phyloP scores from a whole-genome alignment of 2,329 filamentous ascomycete species.

The Plectosphaerella sp. region DNA sequence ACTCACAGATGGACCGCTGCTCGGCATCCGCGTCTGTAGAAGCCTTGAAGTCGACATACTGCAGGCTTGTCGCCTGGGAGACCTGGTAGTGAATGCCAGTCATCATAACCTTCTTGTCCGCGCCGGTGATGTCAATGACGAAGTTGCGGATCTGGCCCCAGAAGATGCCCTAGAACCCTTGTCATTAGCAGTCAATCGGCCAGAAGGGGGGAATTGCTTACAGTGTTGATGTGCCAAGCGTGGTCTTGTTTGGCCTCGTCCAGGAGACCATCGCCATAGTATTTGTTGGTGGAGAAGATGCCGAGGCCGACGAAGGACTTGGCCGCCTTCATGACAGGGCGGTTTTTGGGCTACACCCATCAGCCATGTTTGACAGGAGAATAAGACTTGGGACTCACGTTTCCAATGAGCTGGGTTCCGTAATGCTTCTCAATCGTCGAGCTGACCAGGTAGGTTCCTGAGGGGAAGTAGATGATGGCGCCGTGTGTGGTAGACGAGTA shows the following conservation, averaged over 20 bases:
- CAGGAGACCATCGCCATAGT: conserved; percentile 1
- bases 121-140: conserved; percentile 7
- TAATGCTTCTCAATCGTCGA: conserved; percentile 12
- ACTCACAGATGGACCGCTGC: neutral
- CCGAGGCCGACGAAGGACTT: conserved; percentile 4
- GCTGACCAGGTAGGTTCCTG: conserved; percentile 16
- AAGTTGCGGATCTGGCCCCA: conserved; percentile 13
- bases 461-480: conserved; percentile 21
- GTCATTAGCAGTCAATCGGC: neutral
- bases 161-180: conserved; percentile 5
- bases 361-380: no score
- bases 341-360: neutral
- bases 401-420: conserved; percentile 24
- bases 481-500: conserved; percentile 7
- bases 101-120: neutral
- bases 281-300: conserved; percentile 10
- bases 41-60: conserved; percentile 11
- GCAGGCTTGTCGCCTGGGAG: conserved; percentile 17
- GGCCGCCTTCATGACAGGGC: neutral
- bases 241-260: neutral
- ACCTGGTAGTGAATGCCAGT: conserved; percentile 11
- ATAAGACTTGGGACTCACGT: conserved; percentile 32
- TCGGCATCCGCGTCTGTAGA: neutral
- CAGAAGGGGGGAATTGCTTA: neutral
- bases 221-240: neutral